Conservation (phyloP, 768 basidiomycete species). For the Tricholoma terreum region DNA sequence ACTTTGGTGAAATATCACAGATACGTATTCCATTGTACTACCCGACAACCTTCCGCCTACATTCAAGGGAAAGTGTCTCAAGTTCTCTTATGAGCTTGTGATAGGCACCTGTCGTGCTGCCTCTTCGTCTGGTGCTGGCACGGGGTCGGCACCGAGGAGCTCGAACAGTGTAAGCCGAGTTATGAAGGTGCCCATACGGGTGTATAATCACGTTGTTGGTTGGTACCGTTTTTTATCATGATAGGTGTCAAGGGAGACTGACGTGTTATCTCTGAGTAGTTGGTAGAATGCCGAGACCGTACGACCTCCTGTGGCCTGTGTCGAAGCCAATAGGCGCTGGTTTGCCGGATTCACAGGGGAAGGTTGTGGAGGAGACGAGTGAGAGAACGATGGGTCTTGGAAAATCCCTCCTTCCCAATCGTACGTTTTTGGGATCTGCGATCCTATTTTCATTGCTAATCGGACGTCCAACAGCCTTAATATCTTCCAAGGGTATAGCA, state of each 20-base stretch:
- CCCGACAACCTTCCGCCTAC: conserved; percentile 87
- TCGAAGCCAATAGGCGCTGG: conserved; percentile 34
- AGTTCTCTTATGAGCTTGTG: conserved; percentile 88
- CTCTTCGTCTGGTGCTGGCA: conserved; percentile 16
- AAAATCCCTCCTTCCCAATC: conserved; percentile 20
- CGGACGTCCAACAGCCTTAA: conserved; percentile 6
- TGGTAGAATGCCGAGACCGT: conserved; percentile 55
- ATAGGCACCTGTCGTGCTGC: conserved; percentile 80
- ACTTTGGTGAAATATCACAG: conserved; percentile 36
- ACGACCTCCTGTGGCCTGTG: conserved; percentile 85
- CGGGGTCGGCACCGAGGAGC: conserved; percentile 29
- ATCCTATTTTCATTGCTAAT: not conserved
- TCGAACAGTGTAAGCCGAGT: conserved; percentile 62
- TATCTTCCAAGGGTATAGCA: conserved; percentile 13
- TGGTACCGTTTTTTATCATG: not conserved
- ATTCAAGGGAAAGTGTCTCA: conserved; percentile 78
- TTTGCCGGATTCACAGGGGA: conserved; percentile 34
- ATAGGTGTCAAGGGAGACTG: conserved; percentile 1
- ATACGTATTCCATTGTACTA: conserved; percentile 72
- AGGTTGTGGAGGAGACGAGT: conserved; percentile 33
- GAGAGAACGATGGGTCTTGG: conserved; percentile 13
- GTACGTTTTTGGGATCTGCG: conserved; percentile 16
- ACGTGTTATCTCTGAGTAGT: conserved; percentile 31
- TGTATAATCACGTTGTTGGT: conserved; percentile 89
- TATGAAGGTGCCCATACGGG: conserved; percentile 87